These are phyloP conservation scores for Mycena olivaceomarginata DNA, from an alignment of 768 basidiomycete genomes.

Conservation along the genomic window DNA sequence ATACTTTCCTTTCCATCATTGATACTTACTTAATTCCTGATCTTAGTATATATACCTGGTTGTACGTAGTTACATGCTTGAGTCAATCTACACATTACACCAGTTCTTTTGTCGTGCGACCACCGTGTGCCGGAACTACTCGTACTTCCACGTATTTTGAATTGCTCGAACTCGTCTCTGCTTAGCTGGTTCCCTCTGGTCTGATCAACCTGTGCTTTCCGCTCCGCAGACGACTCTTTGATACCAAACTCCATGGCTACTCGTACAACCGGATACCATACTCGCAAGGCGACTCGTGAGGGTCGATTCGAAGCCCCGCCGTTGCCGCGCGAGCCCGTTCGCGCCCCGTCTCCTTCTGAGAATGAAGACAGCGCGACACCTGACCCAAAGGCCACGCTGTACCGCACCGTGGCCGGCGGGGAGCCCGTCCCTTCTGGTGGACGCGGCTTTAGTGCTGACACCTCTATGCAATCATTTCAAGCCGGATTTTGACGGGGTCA, in stretches of 20 bases:
- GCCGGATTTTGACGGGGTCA: no score
- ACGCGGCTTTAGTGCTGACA: no score
- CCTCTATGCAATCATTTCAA: no score
- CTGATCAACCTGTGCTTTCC: conserved; percentile 8
- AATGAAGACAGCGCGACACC: neutral
- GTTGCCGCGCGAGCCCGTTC: neutral
- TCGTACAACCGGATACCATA: neutral
- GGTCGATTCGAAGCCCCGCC: neutral
- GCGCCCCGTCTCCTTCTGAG: neutral
- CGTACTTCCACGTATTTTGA: conserved; percentile 9
- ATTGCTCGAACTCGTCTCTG: conserved; percentile 5
- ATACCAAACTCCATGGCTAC: neutral
- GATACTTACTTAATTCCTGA: neutral
- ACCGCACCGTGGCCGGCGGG: neutral
- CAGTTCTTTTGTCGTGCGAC: no score
- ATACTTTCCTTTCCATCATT: neutral
- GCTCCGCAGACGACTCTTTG: neutral
- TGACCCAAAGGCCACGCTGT: neutral
- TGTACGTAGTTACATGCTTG: no score
- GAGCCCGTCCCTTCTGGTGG: neutral
- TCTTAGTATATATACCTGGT: no score
- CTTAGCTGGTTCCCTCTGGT: conserved; percentile 12
- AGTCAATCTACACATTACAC: no score
- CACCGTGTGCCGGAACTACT: conserved; percentile 4
- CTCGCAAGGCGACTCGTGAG: neutral